These are phyloP conservation scores for Phaeosphaeria sp. DNA, from an alignment of 2,329 filamentous ascomycete species.

Conservation along the genomic window DNA sequence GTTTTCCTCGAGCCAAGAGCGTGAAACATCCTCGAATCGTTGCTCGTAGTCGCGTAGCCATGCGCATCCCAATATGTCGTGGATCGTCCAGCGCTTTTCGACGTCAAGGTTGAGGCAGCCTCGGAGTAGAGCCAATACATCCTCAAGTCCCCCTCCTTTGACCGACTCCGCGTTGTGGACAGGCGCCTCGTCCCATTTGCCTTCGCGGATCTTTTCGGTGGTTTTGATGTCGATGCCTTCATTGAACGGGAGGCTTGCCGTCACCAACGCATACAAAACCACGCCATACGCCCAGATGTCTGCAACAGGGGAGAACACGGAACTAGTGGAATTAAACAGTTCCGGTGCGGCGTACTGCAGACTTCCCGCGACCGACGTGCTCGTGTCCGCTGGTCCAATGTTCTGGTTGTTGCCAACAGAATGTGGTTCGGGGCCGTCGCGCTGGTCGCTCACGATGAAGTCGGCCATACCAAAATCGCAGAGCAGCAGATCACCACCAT, in stretches of 20 bases:
- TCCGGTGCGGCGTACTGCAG: slow-evolving; percentile 63
- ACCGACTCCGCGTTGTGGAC: slow-evolving; percentile 54
- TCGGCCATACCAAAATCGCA: slow-evolving; percentile 75
- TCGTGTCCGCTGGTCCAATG: slow-evolving; percentile 63
- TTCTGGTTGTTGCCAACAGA: slow-evolving; percentile 48
- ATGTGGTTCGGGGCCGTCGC: slow-evolving; percentile 58
- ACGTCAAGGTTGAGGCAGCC: slow-evolving; percentile 66
- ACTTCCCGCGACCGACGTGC: slow-evolving; percentile 65
- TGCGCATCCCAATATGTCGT: slow-evolving; percentile 59
- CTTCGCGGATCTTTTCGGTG: slow-evolving; percentile 64
- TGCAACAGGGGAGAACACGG: slow-evolving; percentile 60
- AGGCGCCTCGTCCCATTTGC: slow-evolving; percentile 63
- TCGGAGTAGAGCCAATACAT: slow-evolving; percentile 63
- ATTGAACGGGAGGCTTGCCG: slow-evolving; percentile 67
- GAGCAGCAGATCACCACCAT: slow-evolving; percentile 64
- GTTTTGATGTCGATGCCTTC: slow-evolving; percentile 65
- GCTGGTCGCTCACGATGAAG: slow-evolving; percentile 65
- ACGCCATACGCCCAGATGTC: slow-evolving; percentile 74
- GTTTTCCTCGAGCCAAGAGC: slow-evolving; percentile 34
- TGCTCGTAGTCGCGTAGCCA: slow-evolving; percentile 57
- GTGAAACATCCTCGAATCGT: slow-evolving; percentile 34
- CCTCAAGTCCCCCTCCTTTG: slow-evolving; percentile 45
- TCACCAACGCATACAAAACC: slow-evolving; percentile 66
- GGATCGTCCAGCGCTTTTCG: slow-evolving; percentile 63
- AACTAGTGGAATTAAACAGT: slow-evolving; percentile 49